These are phyloP conservation scores for Rutstroemia sp. DNA, from an alignment of 2,329 filamentous ascomycete species.

Conservation along the genomic window DNA sequence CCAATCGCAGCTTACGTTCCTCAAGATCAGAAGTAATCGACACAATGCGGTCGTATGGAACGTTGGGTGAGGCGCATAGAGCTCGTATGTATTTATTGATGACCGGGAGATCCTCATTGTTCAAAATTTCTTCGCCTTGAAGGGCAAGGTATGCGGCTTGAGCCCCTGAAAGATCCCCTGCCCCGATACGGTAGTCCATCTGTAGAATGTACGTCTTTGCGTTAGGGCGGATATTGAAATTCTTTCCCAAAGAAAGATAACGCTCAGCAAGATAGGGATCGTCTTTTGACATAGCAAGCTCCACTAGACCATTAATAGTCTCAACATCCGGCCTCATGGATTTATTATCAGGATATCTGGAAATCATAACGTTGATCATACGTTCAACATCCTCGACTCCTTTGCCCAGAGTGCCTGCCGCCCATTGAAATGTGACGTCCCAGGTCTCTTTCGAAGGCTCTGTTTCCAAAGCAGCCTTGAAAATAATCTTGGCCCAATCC, in stretches of 20 bases:
- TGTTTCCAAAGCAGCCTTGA: slow-evolving; percentile 38
- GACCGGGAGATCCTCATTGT: slow-evolving; percentile 52
- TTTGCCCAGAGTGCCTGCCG: slow-evolving; percentile 60
- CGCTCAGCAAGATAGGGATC: slow-evolving; percentile 68
- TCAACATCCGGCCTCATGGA: slow-evolving; percentile 52
- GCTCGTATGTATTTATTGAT: slow-evolving; percentile 67
- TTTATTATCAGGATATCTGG: slow-evolving; percentile 39
- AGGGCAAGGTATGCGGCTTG: slow-evolving; percentile 57
- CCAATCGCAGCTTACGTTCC: slow-evolving; percentile 60
- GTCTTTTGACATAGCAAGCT: slow-evolving; percentile 60
- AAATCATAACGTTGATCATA: slow-evolving; percentile 63
- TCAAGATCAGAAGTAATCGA: slow-evolving; percentile 68
- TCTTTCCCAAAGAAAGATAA: slow-evolving; percentile 59
- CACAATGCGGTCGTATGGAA: slow-evolving; percentile 64
- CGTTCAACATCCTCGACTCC: slow-evolving; percentile 64
- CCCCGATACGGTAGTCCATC: slow-evolving; percentile 67
- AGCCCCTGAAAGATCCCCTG: slow-evolving; percentile 65
- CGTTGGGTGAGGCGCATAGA: slow-evolving; percentile 52
- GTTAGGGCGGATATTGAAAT: slow-evolving; percentile 59
- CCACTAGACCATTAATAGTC: slow-evolving; percentile 71
- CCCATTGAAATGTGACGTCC: slow-evolving; percentile 70
- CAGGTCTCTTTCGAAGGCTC: slow-evolving; percentile 49
- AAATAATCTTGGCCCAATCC: slow-evolving; percentile 55
- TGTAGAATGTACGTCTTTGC: slow-evolving; percentile 65
- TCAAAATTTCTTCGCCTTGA: slow-evolving; percentile 44